phyloP scores from a whole-genome alignment of 2,329 filamentous ascomycete genomes.

The Fusarium phyllophilum region DNA sequence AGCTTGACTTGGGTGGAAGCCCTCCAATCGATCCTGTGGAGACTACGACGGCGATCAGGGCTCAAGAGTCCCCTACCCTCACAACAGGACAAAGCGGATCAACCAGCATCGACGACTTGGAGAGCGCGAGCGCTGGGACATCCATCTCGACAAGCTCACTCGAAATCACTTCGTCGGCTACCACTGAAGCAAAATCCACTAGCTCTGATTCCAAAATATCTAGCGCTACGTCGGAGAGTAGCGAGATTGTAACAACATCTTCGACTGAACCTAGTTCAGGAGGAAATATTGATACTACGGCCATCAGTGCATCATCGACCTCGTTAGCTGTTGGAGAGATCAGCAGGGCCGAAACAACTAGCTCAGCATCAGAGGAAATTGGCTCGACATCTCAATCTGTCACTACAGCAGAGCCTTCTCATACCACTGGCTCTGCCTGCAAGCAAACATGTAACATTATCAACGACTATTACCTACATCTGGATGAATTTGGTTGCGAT shows the following conservation, averaged over 20 bases:
- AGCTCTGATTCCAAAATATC: neutral
- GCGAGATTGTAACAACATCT: too few species aligned
- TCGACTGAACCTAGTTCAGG: neutral
- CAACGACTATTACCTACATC: neutral
- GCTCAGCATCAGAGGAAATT: neutral
- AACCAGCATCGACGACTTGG: neutral
- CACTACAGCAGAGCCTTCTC: neutral
- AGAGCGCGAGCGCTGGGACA: neutral
- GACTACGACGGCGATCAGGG: neutral
- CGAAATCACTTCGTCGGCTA: neutral
- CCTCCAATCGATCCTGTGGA: neutral
- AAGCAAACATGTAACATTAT: neutral
- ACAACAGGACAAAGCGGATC: neutral
- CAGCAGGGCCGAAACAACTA: neutral
- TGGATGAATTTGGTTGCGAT: neutral
- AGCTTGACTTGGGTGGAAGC: neutral
- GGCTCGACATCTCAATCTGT: neutral
- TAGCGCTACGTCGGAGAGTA: neutral
- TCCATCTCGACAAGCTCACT: neutral
- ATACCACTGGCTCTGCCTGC: neutral
- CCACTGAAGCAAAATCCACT: neutral
- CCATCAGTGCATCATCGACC: neutral
- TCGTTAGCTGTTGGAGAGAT: neutral
- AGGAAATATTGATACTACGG: neutral
- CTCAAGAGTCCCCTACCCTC: neutral